These are phyloP conservation scores for Magnaporthales sp. DNA, from an alignment of 2,329 filamentous ascomycete species.

Conservation along the genomic window DNA sequence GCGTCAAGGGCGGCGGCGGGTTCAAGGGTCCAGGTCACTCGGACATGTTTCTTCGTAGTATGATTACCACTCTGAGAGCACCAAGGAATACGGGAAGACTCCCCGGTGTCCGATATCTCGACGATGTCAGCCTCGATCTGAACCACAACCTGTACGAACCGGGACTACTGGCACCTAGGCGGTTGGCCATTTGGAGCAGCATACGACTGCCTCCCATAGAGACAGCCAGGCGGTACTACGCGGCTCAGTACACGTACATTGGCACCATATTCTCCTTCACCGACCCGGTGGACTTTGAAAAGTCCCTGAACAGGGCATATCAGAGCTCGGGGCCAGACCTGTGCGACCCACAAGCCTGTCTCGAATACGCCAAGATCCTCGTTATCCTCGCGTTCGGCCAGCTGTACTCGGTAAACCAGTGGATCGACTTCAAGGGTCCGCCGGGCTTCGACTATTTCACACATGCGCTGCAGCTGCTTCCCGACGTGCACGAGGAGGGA, in stretches of 20 bases:
- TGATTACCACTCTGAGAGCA: constrained; percentile 22
- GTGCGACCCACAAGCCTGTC: constrained; percentile 34
- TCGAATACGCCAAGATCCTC: constrained; percentile 41
- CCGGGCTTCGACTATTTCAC: constrained; percentile 48
- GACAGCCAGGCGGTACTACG: constrained; percentile 33
- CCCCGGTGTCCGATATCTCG: constrained; percentile 10
- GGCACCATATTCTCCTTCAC: constrained; percentile 48
- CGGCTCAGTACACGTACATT: constrained; percentile 44
- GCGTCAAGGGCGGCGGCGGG: constrained; percentile 11
- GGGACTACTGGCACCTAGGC: constrained; percentile 22
- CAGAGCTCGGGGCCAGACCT: constrained; percentile 27
- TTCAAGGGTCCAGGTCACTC: constrained; percentile 28
- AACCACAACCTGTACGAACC: constrained; percentile 25
- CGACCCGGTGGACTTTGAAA: constrained; percentile 36
- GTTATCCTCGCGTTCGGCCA: constrained; percentile 46
- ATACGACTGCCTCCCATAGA: constrained; percentile 19
- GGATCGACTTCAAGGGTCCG: constrained; percentile 40
- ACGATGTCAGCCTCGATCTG: constrained; percentile 22
- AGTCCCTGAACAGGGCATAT: constrained; percentile 34
- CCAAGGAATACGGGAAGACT: background rate
- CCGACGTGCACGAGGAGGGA: constrained; percentile 45
- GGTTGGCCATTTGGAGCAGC: constrained; percentile 13
- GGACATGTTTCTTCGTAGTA: constrained; percentile 27
- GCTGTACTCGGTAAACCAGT: constrained; percentile 49
- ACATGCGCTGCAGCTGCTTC: constrained; percentile 39